Evolutionary conservation across 2,329 filamentous ascomycete species (phyloP).

Genomic region (Microcyclospora pomicola): DNA sequence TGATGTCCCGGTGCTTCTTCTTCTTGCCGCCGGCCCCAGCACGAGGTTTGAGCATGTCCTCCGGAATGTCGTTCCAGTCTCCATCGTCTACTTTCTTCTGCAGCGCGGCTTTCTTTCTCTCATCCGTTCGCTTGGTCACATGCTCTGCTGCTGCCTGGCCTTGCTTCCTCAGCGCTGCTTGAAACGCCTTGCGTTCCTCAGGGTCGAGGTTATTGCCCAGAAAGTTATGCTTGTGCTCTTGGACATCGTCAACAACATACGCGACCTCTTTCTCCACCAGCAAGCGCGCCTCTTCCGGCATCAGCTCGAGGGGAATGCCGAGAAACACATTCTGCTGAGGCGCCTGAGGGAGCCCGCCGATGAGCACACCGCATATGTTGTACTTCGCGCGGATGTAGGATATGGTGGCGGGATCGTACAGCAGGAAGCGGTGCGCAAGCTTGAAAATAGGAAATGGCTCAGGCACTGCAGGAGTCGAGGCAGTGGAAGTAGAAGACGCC

Average conservation of each 20-base stretch:
- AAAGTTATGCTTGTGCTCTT: constrained; percentile 54
- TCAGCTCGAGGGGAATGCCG: constrained; percentile 74
- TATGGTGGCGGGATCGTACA: constrained; percentile 76
- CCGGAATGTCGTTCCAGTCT: constrained; percentile 23
- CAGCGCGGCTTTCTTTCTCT: constrained; percentile 36
- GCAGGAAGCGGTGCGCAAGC: constrained; percentile 66
- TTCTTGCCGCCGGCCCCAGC: constrained; percentile 5
- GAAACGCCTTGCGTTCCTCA: constrained; percentile 47
- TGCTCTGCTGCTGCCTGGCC: constrained; percentile 36
- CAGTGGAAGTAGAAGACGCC: constrained; percentile 7
- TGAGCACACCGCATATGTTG: constrained; percentile 73
- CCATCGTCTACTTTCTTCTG: constrained; percentile 32
- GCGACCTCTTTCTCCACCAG: constrained; percentile 65
- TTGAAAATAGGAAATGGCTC: constrained; percentile 65
- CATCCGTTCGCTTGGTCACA: constrained; percentile 34
- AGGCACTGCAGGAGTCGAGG: constrained; percentile 23
- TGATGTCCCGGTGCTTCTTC: constrained; percentile 5
- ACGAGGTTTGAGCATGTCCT: constrained; percentile 19
- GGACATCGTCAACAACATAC: constrained; percentile 66
- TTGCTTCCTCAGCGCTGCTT: constrained; percentile 42
- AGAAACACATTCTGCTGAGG: constrained; percentile 92
- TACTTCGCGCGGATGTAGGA: constrained; percentile 64
- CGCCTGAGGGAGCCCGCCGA: constrained; percentile 79
- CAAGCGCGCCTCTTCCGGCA: constrained; percentile 75
- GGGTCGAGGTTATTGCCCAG: constrained; percentile 35